Evolutionary conservation across 306 rosid genomes (phyloP), one percentile per base, ranked within the genome.

Genomic region (Fragaria nilgerrensis): DNA sequence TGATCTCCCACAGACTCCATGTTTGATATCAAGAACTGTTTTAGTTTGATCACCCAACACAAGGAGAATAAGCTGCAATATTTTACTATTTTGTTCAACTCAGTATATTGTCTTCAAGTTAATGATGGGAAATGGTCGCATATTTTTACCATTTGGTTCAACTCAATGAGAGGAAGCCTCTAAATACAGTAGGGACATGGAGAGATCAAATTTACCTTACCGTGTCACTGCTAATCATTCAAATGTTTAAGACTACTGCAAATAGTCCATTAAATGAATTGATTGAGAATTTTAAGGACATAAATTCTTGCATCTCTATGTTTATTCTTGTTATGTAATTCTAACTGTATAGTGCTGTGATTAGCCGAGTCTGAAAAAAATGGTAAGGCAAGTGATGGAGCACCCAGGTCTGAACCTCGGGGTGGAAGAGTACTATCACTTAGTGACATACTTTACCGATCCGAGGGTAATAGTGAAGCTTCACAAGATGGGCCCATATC

Each of bases 401-500:
- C 86, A 72, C 79, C 86, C 37, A 85, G 93, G 85, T 87, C 89
- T 81, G 91, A 90, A 58, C 70, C 82, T 64, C 88, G 85, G 73
- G 92, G 92, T 73, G 97, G 85, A 84, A 84, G 89, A 80, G 80
- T 86, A 70, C 79, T 91, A 59, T 92, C 96, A 72, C 85, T 92
- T 68, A 92, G 96, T 82, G 97, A 95, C 82, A 88, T 95, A 84
- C 88, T 95, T 32, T 89, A 90, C 82, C 97, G 84, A 12, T 79
- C 92, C 20, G 97, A 89, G 82, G 97, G 84, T 77, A 92, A 90
- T 78, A 88, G 97, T 79, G 96, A 95, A 81, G 87, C 77, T 80
- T 90, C 97, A 20, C 95, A 86, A 85, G 99, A 95, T 81, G 97
- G 96, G 78, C 89, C 88, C 17, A 83, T 92, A 85, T 95, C 96